A percentile compares a stretch with the other conserved stretches of the same genome.
These are phyloP conservation scores for Lactifluus pinguis DNA, from an alignment of 768 basidiomycete genomes.

Conservation along the genomic window DNA sequence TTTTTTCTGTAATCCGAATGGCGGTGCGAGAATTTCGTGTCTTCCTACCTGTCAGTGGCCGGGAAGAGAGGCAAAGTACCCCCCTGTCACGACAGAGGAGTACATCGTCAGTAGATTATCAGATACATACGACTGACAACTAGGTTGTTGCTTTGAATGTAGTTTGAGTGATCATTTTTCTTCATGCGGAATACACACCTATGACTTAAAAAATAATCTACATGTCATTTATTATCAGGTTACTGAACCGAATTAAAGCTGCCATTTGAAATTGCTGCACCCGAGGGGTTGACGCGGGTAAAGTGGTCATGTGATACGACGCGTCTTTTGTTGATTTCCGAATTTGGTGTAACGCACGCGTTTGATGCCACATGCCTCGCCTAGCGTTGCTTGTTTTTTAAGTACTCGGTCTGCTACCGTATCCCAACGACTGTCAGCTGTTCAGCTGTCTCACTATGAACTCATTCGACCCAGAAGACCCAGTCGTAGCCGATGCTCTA, in stretches of 20 bases:
- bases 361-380: no score
- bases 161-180: no score
- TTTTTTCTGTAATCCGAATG: constrained; percentile 83
- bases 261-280: no score
- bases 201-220: no score
- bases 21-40: constrained; percentile 55
- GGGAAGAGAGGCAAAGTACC: constrained; percentile 50
- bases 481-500: constrained; percentile 5
- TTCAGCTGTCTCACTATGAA: neutral
- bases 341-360: neutral
- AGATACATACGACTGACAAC: constrained; percentile 38
- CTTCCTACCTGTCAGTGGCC: constrained; percentile 54
- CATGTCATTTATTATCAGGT: no score
- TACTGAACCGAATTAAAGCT: no score
- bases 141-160: neutral
- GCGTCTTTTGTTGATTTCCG: constrained; percentile 16
- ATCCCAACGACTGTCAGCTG: neutral
- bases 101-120: constrained; percentile 69
- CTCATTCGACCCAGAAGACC: neutral
- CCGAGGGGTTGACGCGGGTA: no score
- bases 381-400: neutral
- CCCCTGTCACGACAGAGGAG: constrained; percentile 60
- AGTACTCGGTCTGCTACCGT: neutral
- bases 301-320: constrained; percentile 17
- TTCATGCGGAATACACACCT: no score